Evolutionary conservation across 768 basidiomycete species (phyloP), one percentile per base, ranked within the genome.

Genomic region (Leucocoprinus birnbaumii): DNA sequence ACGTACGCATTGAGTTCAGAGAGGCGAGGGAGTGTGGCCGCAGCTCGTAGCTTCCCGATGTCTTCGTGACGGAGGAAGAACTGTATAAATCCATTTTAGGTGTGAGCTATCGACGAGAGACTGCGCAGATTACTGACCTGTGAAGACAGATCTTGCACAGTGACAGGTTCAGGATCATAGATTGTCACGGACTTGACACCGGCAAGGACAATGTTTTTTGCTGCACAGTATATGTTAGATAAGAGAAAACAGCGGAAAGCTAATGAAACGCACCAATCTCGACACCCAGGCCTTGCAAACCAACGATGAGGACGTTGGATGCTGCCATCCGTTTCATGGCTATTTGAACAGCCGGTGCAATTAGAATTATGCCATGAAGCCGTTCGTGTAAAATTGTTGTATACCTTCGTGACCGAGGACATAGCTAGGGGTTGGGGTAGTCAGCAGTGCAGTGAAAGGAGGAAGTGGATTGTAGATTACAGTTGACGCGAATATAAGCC

Each of bases 281-380:
- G 55, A 91, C 91, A 43, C 97, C 96, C 55, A 99, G 72, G 51
- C 97, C 97, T 55, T 89, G 87, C 66, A 94, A 72, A 9, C 97
- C 97, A 44, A 97, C 86, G 59, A 99, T 85, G 59, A 99, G 82
- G 40, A 98, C 89, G 66, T 97, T 97, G 35, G 95, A 98, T 14
- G 83, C 78, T 6, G 97, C 96, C 97, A 99, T 98, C 66, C 87
- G 88, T 80, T 97, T 97, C 97, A 98, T 98, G 43, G 96, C 96
- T 98, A 62, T n/a, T 24, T 43, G n/a, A 27, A 48, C 31, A n/a
- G n/a, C n/a, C n/a, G n/a, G n/a, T n/a, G n/a, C n/a, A n/a, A n/a
- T n/a, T n/a, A n/a, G n/a, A n/a, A n/a, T n/a, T n/a, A n/a, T n/a
- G n/a, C n/a, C n/a, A n/a, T n/a, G n/a, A n/a, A n/a, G n/a, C 40